A percentile compares a stretch with the other conserved stretches of the same genome.
Evolutionary conservation across 2,329 filamentous ascomycete species (phyloP).

Genomic region (Arthrobotrys iridis): DNA sequence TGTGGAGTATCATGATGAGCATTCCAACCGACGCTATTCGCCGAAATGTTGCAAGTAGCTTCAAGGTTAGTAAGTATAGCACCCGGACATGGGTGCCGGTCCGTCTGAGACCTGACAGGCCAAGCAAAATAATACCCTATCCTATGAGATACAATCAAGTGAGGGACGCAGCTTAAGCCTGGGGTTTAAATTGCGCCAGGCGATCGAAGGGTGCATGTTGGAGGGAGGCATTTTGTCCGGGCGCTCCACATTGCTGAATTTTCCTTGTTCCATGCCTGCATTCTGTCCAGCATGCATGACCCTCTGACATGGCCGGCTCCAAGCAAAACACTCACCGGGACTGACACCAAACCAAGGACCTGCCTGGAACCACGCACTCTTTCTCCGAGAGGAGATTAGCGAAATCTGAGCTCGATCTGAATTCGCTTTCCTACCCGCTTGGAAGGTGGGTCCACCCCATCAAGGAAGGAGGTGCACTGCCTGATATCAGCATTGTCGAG

Average conservation of each 20-base stretch:
- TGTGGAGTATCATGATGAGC: constrained; percentile 49
- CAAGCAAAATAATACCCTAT: constrained; percentile 23
- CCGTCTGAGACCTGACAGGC: constrained; percentile 46
- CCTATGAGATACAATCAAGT: constrained; percentile 15
- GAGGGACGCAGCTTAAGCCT: constrained; percentile 1
- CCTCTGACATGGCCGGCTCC: constrained; percentile 22
- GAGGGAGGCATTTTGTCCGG: constrained; percentile 8
- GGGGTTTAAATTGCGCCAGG: constrained; percentile 40
- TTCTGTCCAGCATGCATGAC: constrained; percentile 21
- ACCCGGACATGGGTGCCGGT: constrained; percentile 51
- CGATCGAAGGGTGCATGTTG: constrained; percentile 39
- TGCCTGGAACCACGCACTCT: constrained; percentile 15
- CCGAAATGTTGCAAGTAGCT: constrained; percentile 13
- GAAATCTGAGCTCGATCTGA: constrained; percentile 45
- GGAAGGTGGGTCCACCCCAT: constrained; percentile 42
- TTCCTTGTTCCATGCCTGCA: constrained; percentile 33
- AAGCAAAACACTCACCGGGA: constrained; percentile 2
- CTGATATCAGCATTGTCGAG: background rate
- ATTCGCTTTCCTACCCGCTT: constrained; percentile 26
- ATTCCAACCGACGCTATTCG: constrained; percentile 47
- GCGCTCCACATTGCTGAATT: constrained; percentile 18
- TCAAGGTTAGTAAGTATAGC: constrained; percentile 3
- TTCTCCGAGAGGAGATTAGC: constrained; percentile 46
- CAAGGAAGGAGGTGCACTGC: background rate
- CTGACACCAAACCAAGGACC: constrained; percentile 16